Conservation (phyloP, 768 basidiomycete species). For the Leccinum subtestaceum region DNA sequence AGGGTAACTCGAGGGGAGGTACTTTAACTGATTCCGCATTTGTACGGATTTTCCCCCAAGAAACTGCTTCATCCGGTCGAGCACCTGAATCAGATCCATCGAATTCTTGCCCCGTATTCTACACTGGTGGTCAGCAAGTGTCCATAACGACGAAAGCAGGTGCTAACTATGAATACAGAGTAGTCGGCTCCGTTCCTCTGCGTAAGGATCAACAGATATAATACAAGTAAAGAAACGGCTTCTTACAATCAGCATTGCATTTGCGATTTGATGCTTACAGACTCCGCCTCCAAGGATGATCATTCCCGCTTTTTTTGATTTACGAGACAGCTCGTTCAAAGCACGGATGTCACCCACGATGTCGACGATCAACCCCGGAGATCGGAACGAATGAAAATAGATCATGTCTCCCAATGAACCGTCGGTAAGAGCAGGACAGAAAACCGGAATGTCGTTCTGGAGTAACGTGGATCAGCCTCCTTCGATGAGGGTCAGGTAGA, state of each 20-base stretch:
- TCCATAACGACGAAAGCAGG: background rate
- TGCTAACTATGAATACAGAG: slow-evolving; percentile 86
- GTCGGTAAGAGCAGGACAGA: slow-evolving; percentile 97
- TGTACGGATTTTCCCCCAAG: slow-evolving; percentile 97
- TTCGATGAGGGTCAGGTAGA: slow-evolving; percentile 11
- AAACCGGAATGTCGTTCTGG: slow-evolving; percentile 97
- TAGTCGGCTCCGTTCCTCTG: slow-evolving; percentile 98
- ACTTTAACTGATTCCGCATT: slow-evolving; percentile 84
- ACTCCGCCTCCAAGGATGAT: slow-evolving; percentile 97
- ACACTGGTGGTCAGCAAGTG: background rate
- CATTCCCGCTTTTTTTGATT: slow-evolving; percentile 94
- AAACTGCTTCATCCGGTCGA: slow-evolving; percentile 94
- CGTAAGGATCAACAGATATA: slow-evolving; percentile 1
- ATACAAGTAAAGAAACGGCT: slow-evolving; percentile 1
- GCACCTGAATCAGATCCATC: slow-evolving; percentile 98
- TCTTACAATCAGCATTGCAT: slow-evolving; percentile 95
- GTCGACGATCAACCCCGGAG: slow-evolving; percentile 82
- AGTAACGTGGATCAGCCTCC: slow-evolving; percentile 26
- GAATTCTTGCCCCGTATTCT: slow-evolving; percentile 99
- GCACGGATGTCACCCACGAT: slow-evolving; percentile 92
- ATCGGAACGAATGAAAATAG: slow-evolving; percentile 95
- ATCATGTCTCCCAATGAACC: slow-evolving; percentile 99
- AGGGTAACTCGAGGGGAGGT: background rate
- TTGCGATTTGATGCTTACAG: slow-evolving; percentile 99
- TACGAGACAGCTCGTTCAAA: slow-evolving; percentile 86